These are phyloP conservation scores for Microascus cirrosus DNA, from an alignment of 2,329 filamentous ascomycete species.

Conservation along the genomic window DNA sequence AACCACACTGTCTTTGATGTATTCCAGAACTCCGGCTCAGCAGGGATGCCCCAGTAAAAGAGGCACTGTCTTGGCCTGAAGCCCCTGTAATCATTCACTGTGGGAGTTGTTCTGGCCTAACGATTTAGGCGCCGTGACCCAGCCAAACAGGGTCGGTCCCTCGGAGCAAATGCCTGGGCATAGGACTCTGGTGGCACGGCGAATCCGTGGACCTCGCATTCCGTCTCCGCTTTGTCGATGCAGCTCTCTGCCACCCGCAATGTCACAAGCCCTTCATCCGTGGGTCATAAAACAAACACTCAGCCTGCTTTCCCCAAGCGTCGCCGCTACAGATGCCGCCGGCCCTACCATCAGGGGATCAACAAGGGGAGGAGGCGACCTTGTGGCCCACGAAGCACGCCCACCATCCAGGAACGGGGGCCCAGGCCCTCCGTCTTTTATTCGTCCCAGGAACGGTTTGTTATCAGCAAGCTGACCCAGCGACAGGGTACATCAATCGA, in stretches of 20 bases:
- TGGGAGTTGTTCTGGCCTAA: background rate
- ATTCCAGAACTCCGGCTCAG: background rate
- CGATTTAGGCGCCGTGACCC: background rate
- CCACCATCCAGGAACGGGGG: background rate
- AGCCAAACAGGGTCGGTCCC: background rate
- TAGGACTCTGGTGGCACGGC: too few relatives aligned
- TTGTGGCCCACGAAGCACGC: background rate
- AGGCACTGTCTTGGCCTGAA: background rate
- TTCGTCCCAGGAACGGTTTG: background rate
- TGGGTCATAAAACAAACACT: background rate
- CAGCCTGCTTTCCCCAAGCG: background rate
- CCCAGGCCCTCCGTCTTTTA: background rate
- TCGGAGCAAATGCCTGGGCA: too few relatives aligned
- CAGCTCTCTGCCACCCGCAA: too few relatives aligned
- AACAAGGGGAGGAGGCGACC: background rate
- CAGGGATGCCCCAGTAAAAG: background rate
- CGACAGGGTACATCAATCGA: background rate
- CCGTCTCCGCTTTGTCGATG: background rate
- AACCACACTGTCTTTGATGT: background rate
- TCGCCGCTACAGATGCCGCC: background rate
- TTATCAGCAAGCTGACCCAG: background rate
- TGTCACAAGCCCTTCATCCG: background rate
- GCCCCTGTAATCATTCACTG: background rate
- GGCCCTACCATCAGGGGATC: background rate
- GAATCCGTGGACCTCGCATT: background rate